phyloP scores from a whole-genome alignment of 2,329 filamentous ascomycete genomes.

The Endocalyx cinctus region DNA sequence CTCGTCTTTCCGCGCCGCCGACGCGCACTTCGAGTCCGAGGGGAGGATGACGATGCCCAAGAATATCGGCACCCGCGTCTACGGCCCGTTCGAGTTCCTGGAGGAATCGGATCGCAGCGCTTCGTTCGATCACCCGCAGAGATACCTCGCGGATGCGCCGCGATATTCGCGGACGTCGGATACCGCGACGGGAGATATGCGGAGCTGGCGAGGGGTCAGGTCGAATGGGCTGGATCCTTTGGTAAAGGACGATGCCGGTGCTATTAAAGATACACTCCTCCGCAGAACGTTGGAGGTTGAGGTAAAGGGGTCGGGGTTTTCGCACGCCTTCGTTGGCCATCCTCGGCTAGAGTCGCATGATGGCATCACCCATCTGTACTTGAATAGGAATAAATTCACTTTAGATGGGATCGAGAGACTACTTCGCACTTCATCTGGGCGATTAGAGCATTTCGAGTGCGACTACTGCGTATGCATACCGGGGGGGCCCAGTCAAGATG shows the following conservation, averaged over 20 bases:
- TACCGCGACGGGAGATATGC: slow-evolving; percentile 13
- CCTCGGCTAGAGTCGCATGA: slow-evolving; percentile 25
- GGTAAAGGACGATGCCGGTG: slow-evolving; percentile 28
- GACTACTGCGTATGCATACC: slow-evolving; percentile 33
- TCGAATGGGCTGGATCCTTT: slow-evolving; percentile 28
- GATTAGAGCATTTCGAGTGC: slow-evolving; percentile 50
- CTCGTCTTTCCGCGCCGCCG: slow-evolving; percentile 28
- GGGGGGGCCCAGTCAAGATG: too few species aligned
- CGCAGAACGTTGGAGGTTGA: slow-evolving; percentile 11
- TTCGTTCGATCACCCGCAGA: slow-evolving; percentile 39
- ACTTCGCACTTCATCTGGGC: slow-evolving; percentile 37
- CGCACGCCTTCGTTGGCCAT: slow-evolving; percentile 19
- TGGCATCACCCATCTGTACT: slow-evolving; percentile 52
- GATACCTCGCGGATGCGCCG: slow-evolving; percentile 46
- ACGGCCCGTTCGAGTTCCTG: slow-evolving; percentile 41
- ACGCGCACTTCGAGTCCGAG: slow-evolving; percentile 39
- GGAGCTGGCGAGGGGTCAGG: slow-evolving; percentile 27
- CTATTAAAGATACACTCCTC: slow-evolving; percentile 26
- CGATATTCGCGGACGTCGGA: slow-evolving; percentile 27
- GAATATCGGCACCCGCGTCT: slow-evolving; percentile 25
- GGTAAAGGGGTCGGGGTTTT: slow-evolving; percentile 10
- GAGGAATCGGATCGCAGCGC: slow-evolving; percentile 43
- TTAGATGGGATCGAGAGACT: slow-evolving; percentile 37
- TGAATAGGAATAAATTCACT: slow-evolving; percentile 48
- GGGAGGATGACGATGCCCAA: slow-evolving; percentile 33